Conservation (phyloP, 2,329 filamentous ascomycete species). For the Xylaria sp. region DNA sequence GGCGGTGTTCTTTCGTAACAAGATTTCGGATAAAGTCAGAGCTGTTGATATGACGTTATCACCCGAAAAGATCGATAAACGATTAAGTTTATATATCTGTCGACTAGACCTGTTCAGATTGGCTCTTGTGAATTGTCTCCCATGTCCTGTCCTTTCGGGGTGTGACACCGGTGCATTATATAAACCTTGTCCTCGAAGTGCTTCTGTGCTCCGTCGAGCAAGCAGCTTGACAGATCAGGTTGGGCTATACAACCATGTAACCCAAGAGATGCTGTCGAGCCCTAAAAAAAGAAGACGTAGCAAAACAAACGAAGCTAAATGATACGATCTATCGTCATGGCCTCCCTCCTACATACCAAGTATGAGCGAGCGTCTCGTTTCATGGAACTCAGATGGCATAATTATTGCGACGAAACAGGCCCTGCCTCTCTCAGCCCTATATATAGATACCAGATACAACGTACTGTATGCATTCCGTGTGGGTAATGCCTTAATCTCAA, state of each 20-base stretch:
- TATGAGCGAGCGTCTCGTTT: constrained; percentile 22
- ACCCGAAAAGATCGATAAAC: neutral
- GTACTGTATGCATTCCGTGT: constrained; percentile 15
- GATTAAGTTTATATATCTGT: constrained; percentile 18
- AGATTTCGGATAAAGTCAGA: neutral
- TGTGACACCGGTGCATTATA: constrained; percentile 14
- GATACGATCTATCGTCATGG: constrained; percentile 24
- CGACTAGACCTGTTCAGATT: constrained; percentile 5
- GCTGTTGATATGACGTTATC: neutral
- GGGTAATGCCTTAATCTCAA: constrained; percentile 11
- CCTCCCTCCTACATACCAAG: constrained; percentile 12
- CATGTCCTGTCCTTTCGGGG: neutral
- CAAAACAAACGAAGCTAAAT: constrained; percentile 18
- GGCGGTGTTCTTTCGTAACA: neutral
- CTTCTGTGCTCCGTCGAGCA: neutral
- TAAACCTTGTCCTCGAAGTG: constrained; percentile 1
- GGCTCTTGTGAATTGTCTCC: constrained; percentile 1
- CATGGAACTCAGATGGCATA: constrained; percentile 20
- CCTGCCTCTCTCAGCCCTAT: constrained; percentile 35
- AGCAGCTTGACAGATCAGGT: constrained; percentile 20
- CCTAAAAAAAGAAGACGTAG: constrained; percentile 35
- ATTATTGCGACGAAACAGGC: constrained; percentile 31
- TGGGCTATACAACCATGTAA: constrained; percentile 32
- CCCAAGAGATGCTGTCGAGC: constrained; percentile 22
- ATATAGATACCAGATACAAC: constrained; percentile 35